A percentile compares a stretch with the other conserved stretches of the same genome.
These are phyloP conservation scores for Gloeophyllum trabeum DNA, from an alignment of 768 basidiomycete species.

Conservation along the genomic window DNA sequence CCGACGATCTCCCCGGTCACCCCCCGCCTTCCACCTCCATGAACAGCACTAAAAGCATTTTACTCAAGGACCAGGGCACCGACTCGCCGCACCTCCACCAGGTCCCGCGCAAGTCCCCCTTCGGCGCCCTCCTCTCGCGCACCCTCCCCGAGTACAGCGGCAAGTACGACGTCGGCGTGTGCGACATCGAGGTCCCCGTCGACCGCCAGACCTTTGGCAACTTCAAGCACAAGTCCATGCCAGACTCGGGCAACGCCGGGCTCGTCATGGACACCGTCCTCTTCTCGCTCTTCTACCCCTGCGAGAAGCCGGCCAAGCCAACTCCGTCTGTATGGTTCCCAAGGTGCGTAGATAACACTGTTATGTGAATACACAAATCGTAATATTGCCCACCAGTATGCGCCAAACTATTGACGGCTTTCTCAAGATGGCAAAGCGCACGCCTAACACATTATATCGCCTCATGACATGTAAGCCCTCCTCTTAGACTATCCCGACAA, in stretches of 20 bases:
- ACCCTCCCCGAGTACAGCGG: conserved; percentile 20
- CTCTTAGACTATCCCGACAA: conserved; percentile 12
- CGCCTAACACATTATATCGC: conserved; percentile 16
- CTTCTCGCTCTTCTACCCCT: conserved; percentile 22
- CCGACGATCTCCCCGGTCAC: no score
- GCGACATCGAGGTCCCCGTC: conserved; percentile 20
- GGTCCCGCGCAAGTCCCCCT: conserved; percentile 9
- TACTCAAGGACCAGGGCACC: no score
- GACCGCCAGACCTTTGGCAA: conserved; percentile 14
- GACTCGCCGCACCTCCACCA: neutral
- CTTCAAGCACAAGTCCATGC: conserved; percentile 15
- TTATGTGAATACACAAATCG: neutral
- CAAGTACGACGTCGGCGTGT: conserved; percentile 18
- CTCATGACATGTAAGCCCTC: no score
- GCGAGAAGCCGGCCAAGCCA: conserved; percentile 5
- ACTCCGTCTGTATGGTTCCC: conserved; percentile 15
- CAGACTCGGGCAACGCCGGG: conserved; percentile 12
- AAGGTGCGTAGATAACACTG: conserved; percentile 10
- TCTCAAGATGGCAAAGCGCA: conserved; percentile 20
- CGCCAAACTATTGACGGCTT: conserved; percentile 20
- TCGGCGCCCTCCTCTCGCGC: conserved; percentile 16
- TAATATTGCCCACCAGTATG: conserved; percentile 9
- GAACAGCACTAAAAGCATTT: no score
- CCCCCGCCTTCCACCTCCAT: no score
- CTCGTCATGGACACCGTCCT: conserved; percentile 18